Percentiles rank a stretch among this genome's conserved stretches.
phyloP scores from a whole-genome alignment of 2,329 filamentous ascomycete genomes.

The Pseudogymnoascus pannorum region DNA sequence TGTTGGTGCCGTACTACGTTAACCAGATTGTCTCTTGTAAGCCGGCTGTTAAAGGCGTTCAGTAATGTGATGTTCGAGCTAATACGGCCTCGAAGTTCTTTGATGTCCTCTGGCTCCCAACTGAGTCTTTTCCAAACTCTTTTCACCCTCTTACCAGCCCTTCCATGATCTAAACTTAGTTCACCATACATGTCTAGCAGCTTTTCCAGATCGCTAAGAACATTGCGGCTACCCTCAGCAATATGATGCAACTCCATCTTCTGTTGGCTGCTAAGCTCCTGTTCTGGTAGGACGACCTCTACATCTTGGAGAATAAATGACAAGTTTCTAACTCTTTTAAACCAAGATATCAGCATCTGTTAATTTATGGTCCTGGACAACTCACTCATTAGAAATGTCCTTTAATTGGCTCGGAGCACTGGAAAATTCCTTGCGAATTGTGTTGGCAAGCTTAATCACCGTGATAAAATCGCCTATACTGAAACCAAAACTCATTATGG shows the following conservation, averaged over 20 bases:
- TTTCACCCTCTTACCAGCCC: too few species aligned
- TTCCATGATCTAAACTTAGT: slow-evolving; percentile 10
- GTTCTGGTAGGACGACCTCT: slow-evolving; percentile 17
- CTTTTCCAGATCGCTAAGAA: slow-evolving; percentile 15
- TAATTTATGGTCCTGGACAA: neutral
- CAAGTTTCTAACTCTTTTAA: slow-evolving; percentile 19
- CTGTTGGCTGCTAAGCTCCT: slow-evolving; percentile 12
- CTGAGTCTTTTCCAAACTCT: too few species aligned
- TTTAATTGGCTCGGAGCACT: slow-evolving; percentile 25
- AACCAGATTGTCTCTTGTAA: too few species aligned
- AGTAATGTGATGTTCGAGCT: too few species aligned
- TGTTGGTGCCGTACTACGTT: too few species aligned
- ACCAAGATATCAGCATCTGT: neutral
- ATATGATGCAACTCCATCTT: too few species aligned
- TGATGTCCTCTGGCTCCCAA: too few species aligned
- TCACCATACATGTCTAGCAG: slow-evolving; percentile 13
- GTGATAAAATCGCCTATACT: slow-evolving; percentile 27
- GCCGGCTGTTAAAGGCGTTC: too few species aligned
- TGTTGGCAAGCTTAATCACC: slow-evolving; percentile 23
- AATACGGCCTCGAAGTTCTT: too few species aligned
- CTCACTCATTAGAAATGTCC: slow-evolving; percentile 22
- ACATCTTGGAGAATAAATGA: slow-evolving; percentile 22
- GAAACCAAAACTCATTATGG: slow-evolving; percentile 29
- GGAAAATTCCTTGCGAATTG: slow-evolving; percentile 23
- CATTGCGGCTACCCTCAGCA: too few species aligned